phyloP scores from a whole-genome alignment of 2,329 filamentous ascomycete species.

The Dothiorella sarmentorum region DNA sequence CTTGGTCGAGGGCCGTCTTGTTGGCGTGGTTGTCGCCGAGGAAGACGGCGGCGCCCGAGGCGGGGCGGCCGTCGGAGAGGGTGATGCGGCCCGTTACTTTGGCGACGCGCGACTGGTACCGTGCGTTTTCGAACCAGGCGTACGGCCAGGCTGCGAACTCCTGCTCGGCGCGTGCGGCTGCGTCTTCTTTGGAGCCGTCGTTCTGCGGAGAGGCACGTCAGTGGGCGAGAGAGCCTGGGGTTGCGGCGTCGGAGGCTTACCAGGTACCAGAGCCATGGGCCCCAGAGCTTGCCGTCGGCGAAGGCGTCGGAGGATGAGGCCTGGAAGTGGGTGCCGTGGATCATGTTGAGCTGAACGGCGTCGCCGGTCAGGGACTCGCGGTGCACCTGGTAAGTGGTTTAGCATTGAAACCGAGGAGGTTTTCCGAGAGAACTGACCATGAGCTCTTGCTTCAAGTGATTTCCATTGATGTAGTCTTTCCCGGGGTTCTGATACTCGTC shows the following conservation, averaged over 20 bases:
- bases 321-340: conserved; percentile 51
- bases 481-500: conserved; percentile 6
- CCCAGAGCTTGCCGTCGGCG: conserved; percentile 38
- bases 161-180: conserved; percentile 35
- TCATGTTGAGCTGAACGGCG: conserved; percentile 53
- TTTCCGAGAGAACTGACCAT: too few relatives aligned
- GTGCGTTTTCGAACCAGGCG: conserved; percentile 45
- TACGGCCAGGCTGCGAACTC: conserved; percentile 50
- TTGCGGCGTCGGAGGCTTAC: too few relatives aligned
- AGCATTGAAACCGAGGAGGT: too few relatives aligned
- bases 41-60: conserved; percentile 48
- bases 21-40: conserved; percentile 48
- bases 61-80: conserved; percentile 49
- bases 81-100: conserved; percentile 42
- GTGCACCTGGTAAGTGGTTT: too few relatives aligned
- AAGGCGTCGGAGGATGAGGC: conserved; percentile 39
- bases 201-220: too few relatives aligned
- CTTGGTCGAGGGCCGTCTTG: conserved; percentile 48
- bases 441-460: conserved; percentile 53
- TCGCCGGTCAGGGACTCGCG: conserved; percentile 51
- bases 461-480: conserved; percentile 40
- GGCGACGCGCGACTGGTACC: conserved; percentile 49
- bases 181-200: conserved; percentile 46
- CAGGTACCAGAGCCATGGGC: conserved; percentile 40
- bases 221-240: too few relatives aligned